These are phyloP conservation scores for Globisporangium cylindrosporum DNA, from an alignment of 352 stramenopile species.

Conservation along the genomic window DNA sequence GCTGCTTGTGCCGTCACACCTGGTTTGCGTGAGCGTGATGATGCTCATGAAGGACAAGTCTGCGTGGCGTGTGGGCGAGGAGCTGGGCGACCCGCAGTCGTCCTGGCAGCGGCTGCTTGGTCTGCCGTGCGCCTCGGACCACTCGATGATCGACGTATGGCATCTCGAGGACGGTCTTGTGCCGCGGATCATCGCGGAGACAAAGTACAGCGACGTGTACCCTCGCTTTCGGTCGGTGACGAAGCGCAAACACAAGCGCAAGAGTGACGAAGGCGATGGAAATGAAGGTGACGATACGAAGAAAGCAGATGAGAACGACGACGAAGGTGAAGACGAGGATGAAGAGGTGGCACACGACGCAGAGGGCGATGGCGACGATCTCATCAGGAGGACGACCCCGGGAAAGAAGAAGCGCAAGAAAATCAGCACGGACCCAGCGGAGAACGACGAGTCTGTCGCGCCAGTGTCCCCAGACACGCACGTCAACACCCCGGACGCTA, in stretches of 20 bases:
- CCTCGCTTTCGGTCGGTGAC: constrained; percentile 52
- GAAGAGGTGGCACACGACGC: constrained; percentile 29
- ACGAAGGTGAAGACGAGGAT: constrained; percentile 56
- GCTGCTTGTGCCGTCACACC: constrained; percentile 36
- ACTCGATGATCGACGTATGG: constrained; percentile 77
- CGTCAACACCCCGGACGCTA: constrained; percentile 57
- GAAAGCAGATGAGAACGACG: constrained; percentile 50
- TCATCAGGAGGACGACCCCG: constrained; percentile 28
- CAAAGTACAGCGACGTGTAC: constrained; percentile 58
- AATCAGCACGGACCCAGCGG: constrained; percentile 24
- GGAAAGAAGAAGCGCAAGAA: constrained; percentile 57
- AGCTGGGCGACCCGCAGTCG: constrained; percentile 37
- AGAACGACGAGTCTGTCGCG: constrained; percentile 62
- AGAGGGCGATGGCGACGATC: constrained; percentile 41
- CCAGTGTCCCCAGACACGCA: constrained; percentile 67
- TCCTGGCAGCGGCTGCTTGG: constrained; percentile 64
- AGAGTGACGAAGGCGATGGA: constrained; percentile 30
- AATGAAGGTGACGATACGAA: constrained; percentile 45
- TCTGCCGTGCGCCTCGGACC: constrained; percentile 46
- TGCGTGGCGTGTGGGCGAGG: constrained; percentile 10
- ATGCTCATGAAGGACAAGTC: constrained; percentile 31
- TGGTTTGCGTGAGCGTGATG: constrained; percentile 53
- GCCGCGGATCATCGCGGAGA: constrained; percentile 56
- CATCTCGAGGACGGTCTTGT: constrained; percentile 51
- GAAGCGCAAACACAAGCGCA: constrained; percentile 35